Percentiles rank a stretch among this genome's conserved stretches.
These are phyloP conservation scores for Phytophthora niederhauseri DNA, from an alignment of 352 stramenopile genomes.

Conservation along the genomic window DNA sequence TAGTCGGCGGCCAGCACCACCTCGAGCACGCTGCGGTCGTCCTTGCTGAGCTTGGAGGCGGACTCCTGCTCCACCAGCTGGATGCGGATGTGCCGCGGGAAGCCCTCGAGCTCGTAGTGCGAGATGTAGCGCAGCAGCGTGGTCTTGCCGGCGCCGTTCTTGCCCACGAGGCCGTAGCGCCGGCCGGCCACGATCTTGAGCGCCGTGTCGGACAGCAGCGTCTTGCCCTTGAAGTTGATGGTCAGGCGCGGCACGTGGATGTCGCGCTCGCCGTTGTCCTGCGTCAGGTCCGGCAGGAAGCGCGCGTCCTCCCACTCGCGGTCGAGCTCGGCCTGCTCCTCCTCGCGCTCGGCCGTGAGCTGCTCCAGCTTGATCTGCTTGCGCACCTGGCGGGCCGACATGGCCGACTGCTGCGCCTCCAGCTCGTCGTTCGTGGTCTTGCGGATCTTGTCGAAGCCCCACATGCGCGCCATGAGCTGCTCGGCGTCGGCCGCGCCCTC, in stretches of 20 bases:
- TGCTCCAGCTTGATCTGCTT: constrained; percentile 80
- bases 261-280: constrained; percentile 86
- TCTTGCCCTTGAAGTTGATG: constrained; percentile 93
- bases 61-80: constrained; percentile 97
- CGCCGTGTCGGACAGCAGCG: constrained; percentile 83
- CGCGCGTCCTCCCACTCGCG: constrained; percentile 82
- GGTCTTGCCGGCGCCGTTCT: constrained; percentile 94
- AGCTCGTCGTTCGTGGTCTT: constrained; percentile 77
- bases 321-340: constrained; percentile 67
- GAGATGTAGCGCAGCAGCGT: constrained; percentile 97
- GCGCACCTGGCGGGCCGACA: constrained; percentile 80
- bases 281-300: constrained; percentile 74
- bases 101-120: constrained; percentile 96
- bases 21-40: constrained; percentile 91
- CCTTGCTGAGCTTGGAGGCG: constrained; percentile 79
- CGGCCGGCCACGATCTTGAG: constrained; percentile 87
- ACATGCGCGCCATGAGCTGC: constrained; percentile 83
- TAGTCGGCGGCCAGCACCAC: constrained; percentile 96
- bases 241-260: constrained; percentile 89
- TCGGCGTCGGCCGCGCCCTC: constrained; percentile 56
- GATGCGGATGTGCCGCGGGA: constrained; percentile 95
- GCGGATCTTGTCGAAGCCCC: constrained; percentile 88
- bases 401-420: constrained; percentile 73
- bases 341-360: constrained; percentile 61
- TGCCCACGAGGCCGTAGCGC: constrained; percentile 94